A percentile compares a stretch with the other conserved stretches of the same genome.
phyloP scores from a whole-genome alignment of 2,329 filamentous ascomycete species.

The Curvularia hawaiiensis region DNA sequence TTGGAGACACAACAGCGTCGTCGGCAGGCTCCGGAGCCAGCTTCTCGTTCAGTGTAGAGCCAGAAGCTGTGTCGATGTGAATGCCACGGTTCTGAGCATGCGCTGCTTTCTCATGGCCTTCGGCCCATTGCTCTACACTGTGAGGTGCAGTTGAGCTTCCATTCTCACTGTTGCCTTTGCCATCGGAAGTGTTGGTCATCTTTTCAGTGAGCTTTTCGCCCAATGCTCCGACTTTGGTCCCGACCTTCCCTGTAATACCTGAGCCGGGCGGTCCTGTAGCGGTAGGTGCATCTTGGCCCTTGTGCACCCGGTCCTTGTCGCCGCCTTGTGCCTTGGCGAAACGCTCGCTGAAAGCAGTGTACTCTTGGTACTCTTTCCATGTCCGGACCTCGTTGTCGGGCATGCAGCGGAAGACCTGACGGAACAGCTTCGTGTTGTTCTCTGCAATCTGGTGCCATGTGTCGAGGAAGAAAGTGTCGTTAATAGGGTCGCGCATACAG shows the following conservation, averaged over 20 bases:
- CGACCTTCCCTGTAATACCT: slow-evolving; percentile 35
- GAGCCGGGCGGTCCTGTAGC: slow-evolving; percentile 57
- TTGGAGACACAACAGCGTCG: slow-evolving; percentile 38
- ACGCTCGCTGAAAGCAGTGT: slow-evolving; percentile 73
- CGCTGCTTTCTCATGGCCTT: slow-evolving; percentile 44
- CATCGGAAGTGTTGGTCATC: slow-evolving; percentile 28
- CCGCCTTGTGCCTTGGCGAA: slow-evolving; percentile 71
- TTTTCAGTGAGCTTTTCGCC: slow-evolving; percentile 42
- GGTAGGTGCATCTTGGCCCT: slow-evolving; percentile 54
- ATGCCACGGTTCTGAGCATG: slow-evolving; percentile 20
- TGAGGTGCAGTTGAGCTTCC: slow-evolving; percentile 11
- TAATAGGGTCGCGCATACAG: slow-evolving; percentile 92
- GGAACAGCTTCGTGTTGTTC: slow-evolving; percentile 95
- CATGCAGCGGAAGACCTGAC: slow-evolving; percentile 94
- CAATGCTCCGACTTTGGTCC: slow-evolving; percentile 31
- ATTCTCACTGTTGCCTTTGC: slow-evolving; percentile 17
- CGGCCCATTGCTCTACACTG: slow-evolving; percentile 46
- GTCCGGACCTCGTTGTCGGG: slow-evolving; percentile 92
- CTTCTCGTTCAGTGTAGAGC: slow-evolving; percentile 42
- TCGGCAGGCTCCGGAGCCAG: slow-evolving; percentile 32
- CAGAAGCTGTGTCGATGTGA: slow-evolving; percentile 28
- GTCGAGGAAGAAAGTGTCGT: slow-evolving; percentile 80
- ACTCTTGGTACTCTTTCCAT: slow-evolving; percentile 93
- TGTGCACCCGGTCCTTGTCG: slow-evolving; percentile 59
- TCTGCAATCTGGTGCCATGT: slow-evolving; percentile 86